These are phyloP conservation scores for Lonicera japonica DNA, from an alignment of 129 eudicot species.

Conservation along the genomic window DNA sequence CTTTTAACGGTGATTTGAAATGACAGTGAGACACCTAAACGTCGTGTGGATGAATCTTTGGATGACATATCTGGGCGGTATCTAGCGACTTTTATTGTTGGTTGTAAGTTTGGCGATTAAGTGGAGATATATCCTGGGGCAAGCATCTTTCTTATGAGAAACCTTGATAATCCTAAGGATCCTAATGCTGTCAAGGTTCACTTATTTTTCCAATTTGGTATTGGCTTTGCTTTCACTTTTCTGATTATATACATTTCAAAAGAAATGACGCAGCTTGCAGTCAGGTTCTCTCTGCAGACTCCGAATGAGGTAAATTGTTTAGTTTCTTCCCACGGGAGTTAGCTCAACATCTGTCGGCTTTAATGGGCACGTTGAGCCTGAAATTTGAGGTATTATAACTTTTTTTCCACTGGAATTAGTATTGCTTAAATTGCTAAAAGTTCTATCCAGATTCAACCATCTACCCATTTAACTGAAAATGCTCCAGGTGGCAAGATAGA, in stretches of 20 bases:
- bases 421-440: too few relatives aligned
- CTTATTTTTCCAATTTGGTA: conserved; percentile 2
- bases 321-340: conserved; percentile 83
- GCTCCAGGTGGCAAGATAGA: too few relatives aligned
- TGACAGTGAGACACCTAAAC: conserved; percentile 21
- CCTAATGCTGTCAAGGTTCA: conserved; percentile 79
- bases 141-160: conserved; percentile 57
- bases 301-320: conserved; percentile 35
- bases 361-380: conserved; percentile 64
- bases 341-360: conserved; percentile 71
- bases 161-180: conserved; percentile 68
- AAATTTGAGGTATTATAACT: conserved; percentile 57
- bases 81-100: conserved; percentile 70
- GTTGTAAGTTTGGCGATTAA: conserved; percentile 55
- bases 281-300: conserved; percentile 72
- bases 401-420: neutral
- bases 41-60: conserved; percentile 21
- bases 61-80: conserved; percentile 33
- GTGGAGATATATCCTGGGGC: conserved; percentile 40
- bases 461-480: too few relatives aligned
- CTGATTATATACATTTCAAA: conserved; percentile 9
- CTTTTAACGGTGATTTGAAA: too few relatives aligned
- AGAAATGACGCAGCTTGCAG: conserved; percentile 14
- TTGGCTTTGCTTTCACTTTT: conserved; percentile 8
- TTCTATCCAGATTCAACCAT: too few relatives aligned